Conservation (phyloP, 2,329 filamentous ascomycete genomes). For the Gliomastix tumulicola region DNA sequence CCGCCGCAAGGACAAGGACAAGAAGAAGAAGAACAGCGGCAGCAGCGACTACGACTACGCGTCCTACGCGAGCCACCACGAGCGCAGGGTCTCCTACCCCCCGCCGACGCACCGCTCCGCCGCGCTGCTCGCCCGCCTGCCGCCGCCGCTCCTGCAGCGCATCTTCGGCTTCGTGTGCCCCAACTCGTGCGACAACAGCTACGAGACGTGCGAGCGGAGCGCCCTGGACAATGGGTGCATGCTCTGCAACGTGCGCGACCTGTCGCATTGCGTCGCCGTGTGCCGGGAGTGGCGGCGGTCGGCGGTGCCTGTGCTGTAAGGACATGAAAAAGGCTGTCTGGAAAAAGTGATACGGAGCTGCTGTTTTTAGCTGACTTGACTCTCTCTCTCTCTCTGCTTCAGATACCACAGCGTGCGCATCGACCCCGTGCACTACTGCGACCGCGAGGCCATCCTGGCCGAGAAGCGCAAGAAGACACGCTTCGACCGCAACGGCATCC, state of each 20-base stretch:
- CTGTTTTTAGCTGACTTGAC: too few relatives aligned
- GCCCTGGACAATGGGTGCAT: slow-evolving; percentile 76
- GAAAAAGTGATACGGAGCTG: too few relatives aligned
- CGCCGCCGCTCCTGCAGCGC: slow-evolving; percentile 61
- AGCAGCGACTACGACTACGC: not conserved
- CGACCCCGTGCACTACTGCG: slow-evolving; percentile 91
- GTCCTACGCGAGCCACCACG: slow-evolving; percentile 9
- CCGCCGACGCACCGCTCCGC: slow-evolving; percentile 33
- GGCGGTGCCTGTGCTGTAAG: slow-evolving; percentile 54
- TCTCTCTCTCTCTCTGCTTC: too few relatives aligned
- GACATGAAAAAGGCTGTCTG: too few relatives aligned
- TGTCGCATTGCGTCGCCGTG: slow-evolving; percentile 71
- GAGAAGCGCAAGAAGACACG: slow-evolving; percentile 70
- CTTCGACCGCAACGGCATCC: slow-evolving; percentile 70
- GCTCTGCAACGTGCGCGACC: slow-evolving; percentile 87
- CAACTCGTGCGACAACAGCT: slow-evolving; percentile 69
- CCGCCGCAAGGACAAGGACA: slow-evolving; percentile 26
- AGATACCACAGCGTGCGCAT: slow-evolving; percentile 89
- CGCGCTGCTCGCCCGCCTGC: slow-evolving; percentile 45
- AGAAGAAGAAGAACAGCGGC: slow-evolving; percentile 9
- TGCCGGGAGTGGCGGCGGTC: slow-evolving; percentile 63
- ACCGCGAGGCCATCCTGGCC: slow-evolving; percentile 72
- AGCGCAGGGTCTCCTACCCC: slow-evolving; percentile 16
- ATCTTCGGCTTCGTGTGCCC: slow-evolving; percentile 83
- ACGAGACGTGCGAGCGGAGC: slow-evolving; percentile 77